Evolutionary conservation across 2,329 filamentous ascomycete genomes (phyloP), one percentile per base, ranked within the genome.

Genomic region (Talaromyces funiculosus): DNA sequence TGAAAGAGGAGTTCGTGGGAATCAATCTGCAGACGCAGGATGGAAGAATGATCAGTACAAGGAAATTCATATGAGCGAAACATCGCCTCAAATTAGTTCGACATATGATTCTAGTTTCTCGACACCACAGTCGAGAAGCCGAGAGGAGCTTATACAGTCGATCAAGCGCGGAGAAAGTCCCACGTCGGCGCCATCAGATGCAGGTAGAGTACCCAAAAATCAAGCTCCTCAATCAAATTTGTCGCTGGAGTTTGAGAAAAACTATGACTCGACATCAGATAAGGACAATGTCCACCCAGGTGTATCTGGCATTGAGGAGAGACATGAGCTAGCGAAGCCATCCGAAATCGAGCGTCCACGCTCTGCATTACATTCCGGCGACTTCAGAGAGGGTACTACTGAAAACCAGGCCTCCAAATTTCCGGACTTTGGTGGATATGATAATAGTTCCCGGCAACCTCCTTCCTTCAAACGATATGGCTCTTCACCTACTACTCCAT

Each of bases 141-240:
- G 92, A 64, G 85, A 86, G 61, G 88, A 92, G 73, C 79, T 96
- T 67, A 97, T 97, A 61, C 85, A 92, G 74, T 84, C 87, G 65
- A 82, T 97, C 66, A 97, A 97, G 77, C 85, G 84, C 72, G 86
- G 86, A 33, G 86, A 92, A 74, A 89, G 85, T 68, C 87, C 90
- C 38, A 84, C 85, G 4, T 94, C 90, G 90, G 79, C 87, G 40
- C 83, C n/a, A 86, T 29, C 85, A 81, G 70, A 82, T 68, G 82
- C 84, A 79, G 87, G 82, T 72, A 69, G 55, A 14, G 40, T 77
- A 72, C 67, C 73, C 45, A 74, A 74, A 63, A 69, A 73, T 38
- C 67, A 78, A 60, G 76, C 78, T 64, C 71, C 71, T 49, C 71
- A 72, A 22, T 66, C 70, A 43, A 67, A 72, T 20, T 66, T 66